Base-by-base conservation (phyloP, 2,329 filamentous ascomycete genomes). In the Daldinia eschscholtzii region DNA sequence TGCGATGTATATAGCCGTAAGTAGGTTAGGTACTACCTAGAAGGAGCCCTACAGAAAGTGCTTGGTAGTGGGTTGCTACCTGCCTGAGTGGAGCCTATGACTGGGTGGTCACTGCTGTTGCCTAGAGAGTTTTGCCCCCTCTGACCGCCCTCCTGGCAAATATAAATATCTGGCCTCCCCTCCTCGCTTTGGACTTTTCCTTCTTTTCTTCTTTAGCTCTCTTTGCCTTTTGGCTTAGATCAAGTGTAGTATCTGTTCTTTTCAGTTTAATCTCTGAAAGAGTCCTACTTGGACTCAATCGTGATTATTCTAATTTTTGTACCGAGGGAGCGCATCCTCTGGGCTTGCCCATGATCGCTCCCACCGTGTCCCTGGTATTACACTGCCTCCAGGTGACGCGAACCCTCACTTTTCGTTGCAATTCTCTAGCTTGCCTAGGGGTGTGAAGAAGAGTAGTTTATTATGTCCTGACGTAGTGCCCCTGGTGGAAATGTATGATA, bases 221-320 rank as follows among this genome's bases (percentile, higher is more conserved):
- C 83, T 85, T 85, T 84, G 83, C 76, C 76, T 77, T 76, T 76
- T 78, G 76, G 76, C 76, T 92, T 92, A 93, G 91, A 93, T 93
- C 91, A 93, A 93, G 91, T 93, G 91, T 93, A 93, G 91, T 93
- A 93, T 93, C 91, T 93, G 91, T 94, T 94, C 92, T 94, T 93
- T 92, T 93, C 90, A 94, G 92, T 93, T 94, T 94, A 94, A 94
- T 93, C 90, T 92, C 92, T 94, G 91, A 91, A 92, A 93, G 87
- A 86, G 85, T 85, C 86, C 89, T 88, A 92, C 73, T 84, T 86
- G 89, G 85, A 84, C 84, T 85, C 85, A 88, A 87, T 87, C 85
- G 85, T 89, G 90, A 93, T 94, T 94, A 93, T 88, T 89, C 90
- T 86, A 87, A 93, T 94, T 92, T 91, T 93, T 93, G 85, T 74